Percentiles rank a stretch among this genome's conserved stretches.
These are phyloP conservation scores for Fragilariopsis cylindrus DNA, from an alignment of 108 stramenopile genomes.

Conservation along the genomic window DNA sequence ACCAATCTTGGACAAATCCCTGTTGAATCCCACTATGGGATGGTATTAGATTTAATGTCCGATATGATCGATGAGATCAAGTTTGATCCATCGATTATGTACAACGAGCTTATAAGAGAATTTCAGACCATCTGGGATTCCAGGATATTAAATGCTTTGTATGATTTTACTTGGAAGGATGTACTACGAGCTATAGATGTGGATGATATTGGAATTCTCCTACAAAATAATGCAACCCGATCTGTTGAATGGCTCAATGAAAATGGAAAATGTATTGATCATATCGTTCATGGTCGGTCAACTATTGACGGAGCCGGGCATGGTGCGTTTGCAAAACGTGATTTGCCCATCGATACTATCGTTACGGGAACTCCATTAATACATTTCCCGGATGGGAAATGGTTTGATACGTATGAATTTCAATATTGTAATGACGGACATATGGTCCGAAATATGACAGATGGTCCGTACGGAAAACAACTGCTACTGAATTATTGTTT, in stretches of 20 bases:
- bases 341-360: conserved; percentile 39
- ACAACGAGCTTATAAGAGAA: conserved; percentile 2
- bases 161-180: conserved; percentile 13
- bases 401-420: conserved; percentile 43
- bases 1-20: not conserved
- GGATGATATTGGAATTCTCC: conserved; percentile 7
- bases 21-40: not conserved
- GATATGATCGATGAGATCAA: conserved; percentile 2
- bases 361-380: conserved; percentile 60
- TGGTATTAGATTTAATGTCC: not conserved
- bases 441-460: conserved; percentile 32
- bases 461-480: conserved; percentile 39
- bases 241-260: conserved; percentile 49
- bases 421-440: conserved; percentile 17
- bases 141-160: conserved; percentile 23
- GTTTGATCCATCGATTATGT: not conserved
- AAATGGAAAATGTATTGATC: conserved; percentile 44
- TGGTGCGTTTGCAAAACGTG: conserved; percentile 72
- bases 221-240: conserved; percentile 28
- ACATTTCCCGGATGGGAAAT: conserved; percentile 45
- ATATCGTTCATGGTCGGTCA: conserved; percentile 20
- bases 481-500: conserved; percentile 78
- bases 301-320: conserved; percentile 30
- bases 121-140: conserved; percentile 1
- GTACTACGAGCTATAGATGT: not conserved